phyloP scores from a whole-genome alignment of 2,329 filamentous ascomycete species.

The Hymenotorrendiella dingleyae region DNA sequence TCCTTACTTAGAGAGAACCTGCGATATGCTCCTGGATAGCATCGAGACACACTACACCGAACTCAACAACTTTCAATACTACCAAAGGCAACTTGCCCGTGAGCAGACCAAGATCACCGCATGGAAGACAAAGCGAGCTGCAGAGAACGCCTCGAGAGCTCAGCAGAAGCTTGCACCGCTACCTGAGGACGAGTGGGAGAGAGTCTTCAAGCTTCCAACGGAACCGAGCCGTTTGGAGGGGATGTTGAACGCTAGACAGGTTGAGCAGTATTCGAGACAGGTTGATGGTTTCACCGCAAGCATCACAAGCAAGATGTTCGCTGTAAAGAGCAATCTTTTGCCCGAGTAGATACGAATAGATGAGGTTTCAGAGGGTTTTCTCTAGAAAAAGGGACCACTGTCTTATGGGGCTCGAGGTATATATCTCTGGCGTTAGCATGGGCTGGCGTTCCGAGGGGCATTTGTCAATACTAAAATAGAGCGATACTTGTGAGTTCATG shows the following conservation, averaged over 20 bases:
- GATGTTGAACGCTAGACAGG: slow-evolving; percentile 91
- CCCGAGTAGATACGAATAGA: slow-evolving; percentile 34
- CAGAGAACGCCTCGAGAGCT: slow-evolving; percentile 80
- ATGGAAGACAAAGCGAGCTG: slow-evolving; percentile 95
- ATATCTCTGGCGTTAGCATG: slow-evolving; percentile 17
- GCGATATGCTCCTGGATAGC: slow-evolving; percentile 89
- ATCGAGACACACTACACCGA: slow-evolving; percentile 98
- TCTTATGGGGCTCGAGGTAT: slow-evolving; percentile 1
- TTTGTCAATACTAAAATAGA: slow-evolving; percentile 5
- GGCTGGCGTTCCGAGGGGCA: slow-evolving; percentile 23
- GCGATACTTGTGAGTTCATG: not conserved
- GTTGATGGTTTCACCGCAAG: slow-evolving; percentile 92
- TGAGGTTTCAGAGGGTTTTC: slow-evolving; percentile 3
- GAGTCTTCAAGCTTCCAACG: slow-evolving; percentile 93
- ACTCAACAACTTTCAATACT: slow-evolving; percentile 98
- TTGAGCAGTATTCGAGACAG: slow-evolving; percentile 96
- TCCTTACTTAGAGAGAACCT: slow-evolving; percentile 96
- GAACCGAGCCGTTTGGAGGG: slow-evolving; percentile 91
- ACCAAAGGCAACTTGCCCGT: slow-evolving; percentile 85
- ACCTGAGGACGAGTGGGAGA: slow-evolving; percentile 97
- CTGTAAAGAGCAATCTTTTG: slow-evolving; percentile 67
- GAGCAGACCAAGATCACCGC: slow-evolving; percentile 95
- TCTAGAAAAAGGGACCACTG: not conserved
- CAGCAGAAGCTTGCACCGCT: slow-evolving; percentile 83
- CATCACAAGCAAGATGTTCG: slow-evolving; percentile 96